Percentiles rank a stretch among this genome's conserved stretches.
These are phyloP conservation scores for Microdochium nivale DNA, from an alignment of 2,329 filamentous ascomycete species.

Conservation along the genomic window DNA sequence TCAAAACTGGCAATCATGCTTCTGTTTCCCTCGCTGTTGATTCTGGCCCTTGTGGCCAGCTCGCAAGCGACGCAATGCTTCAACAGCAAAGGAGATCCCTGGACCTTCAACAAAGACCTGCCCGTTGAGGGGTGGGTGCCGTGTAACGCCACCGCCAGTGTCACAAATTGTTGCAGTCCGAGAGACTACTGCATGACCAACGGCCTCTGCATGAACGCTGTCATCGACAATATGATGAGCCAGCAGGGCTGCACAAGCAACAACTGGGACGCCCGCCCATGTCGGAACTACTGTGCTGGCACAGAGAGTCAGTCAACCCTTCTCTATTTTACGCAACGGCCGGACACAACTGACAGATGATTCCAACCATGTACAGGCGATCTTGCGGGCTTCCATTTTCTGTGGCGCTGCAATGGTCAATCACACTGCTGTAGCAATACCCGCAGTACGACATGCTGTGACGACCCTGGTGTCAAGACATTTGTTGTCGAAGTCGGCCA, in stretches of 20 bases:
- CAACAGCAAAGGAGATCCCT: conserved; percentile 4
- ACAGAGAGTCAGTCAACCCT: conserved; percentile 5
- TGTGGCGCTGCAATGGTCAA: conserved; percentile 5
- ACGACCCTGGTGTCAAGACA: conserved; percentile 1
- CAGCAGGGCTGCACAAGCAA: conserved; percentile 19
- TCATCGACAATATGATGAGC: conserved; percentile 15
- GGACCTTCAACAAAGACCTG: conserved; percentile 1
- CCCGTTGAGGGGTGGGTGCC: conserved; percentile 6
- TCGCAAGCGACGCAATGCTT: background rate
- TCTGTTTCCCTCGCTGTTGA: background rate
- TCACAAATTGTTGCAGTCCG: conserved; percentile 15
- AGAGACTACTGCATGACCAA: conserved; percentile 17
- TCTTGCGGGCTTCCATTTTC: conserved; percentile 7
- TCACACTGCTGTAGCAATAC: conserved; percentile 9
- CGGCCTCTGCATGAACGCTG: conserved; percentile 18
- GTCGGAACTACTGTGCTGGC: conserved; percentile 11
- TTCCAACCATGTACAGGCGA: background rate
- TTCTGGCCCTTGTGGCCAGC: background rate
- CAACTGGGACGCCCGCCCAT: conserved; percentile 13
- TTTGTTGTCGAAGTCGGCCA: conserved; percentile 1
- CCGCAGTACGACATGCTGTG: conserved; percentile 7
- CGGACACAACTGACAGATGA: background rate
- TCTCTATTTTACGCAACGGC: background rate
- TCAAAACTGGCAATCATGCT: background rate
- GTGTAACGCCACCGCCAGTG: conserved; percentile 9